Conservation (phyloP, 768 basidiomycete genomes). For the Mycena haematopus region DNA sequence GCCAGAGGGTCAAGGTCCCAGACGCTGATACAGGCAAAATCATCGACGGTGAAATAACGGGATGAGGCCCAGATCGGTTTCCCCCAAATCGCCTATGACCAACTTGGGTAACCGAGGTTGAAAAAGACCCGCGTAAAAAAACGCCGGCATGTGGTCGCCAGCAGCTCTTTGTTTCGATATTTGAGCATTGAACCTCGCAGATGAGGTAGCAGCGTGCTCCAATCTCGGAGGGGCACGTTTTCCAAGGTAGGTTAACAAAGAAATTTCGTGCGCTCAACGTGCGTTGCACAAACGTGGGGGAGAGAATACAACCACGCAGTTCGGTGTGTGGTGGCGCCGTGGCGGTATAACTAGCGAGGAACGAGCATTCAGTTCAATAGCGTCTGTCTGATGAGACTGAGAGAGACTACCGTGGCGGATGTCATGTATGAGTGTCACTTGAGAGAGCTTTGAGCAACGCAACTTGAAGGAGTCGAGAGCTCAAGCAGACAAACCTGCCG, state of each 20-base stretch:
- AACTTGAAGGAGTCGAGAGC: background rate
- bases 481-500: conserved; percentile 22
- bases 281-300: conserved; percentile 31
- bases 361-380: too few relatives aligned
- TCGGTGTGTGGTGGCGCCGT: conserved; percentile 31
- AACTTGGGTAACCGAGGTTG: conserved; percentile 21
- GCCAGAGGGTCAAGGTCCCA: conserved; percentile 38
- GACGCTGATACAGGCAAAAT: conserved; percentile 28
- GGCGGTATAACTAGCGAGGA: too few relatives aligned
- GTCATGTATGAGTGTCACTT: conserved; percentile 35
- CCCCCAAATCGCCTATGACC: conserved; percentile 9
- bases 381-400: too few relatives aligned
- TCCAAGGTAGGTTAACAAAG: conserved; percentile 34
- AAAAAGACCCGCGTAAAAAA: conserved; percentile 28
- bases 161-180: conserved; percentile 2
- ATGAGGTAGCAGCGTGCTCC: conserved; percentile 36
- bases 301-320: conserved; percentile 39
- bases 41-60: conserved; percentile 35
- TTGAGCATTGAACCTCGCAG: conserved; percentile 30
- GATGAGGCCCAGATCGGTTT: conserved; percentile 32
- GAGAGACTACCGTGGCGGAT: too few relatives aligned
- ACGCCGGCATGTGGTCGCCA: conserved; percentile 6
- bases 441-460: background rate
- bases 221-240: conserved; percentile 35
- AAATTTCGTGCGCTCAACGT: conserved; percentile 31